These are phyloP conservation scores for Cladosporium sp. DNA, from an alignment of 2,329 filamentous ascomycete genomes.

Conservation along the genomic window DNA sequence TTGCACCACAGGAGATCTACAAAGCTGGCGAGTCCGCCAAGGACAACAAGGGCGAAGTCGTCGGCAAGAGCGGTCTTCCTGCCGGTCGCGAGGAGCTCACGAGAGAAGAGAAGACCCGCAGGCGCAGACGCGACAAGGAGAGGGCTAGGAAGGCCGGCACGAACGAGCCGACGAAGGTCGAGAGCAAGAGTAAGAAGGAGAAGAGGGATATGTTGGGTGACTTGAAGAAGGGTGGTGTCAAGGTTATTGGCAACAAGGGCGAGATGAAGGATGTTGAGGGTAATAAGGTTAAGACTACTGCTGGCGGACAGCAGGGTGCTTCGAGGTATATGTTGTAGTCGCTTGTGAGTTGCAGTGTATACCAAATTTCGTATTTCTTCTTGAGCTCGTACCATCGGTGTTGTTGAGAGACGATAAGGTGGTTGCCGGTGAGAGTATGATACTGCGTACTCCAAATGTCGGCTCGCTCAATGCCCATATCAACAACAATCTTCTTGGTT, in stretches of 20 bases:
- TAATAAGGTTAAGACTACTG: slow-evolving; percentile 54
- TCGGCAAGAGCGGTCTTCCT: slow-evolving; percentile 69
- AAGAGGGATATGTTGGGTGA: slow-evolving; percentile 59
- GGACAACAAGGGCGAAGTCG: slow-evolving; percentile 63
- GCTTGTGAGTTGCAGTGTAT: background rate
- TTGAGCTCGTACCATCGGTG: background rate
- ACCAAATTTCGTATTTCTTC: background rate
- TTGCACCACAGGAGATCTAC: slow-evolving; percentile 95
- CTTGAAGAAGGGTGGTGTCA: slow-evolving; percentile 80
- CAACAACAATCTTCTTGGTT: background rate
- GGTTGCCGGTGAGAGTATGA: too few relatives aligned
- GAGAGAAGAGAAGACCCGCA: slow-evolving; percentile 75
- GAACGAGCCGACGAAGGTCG: slow-evolving; percentile 38
- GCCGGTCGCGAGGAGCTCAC: slow-evolving; percentile 81
- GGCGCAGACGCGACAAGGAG: slow-evolving; percentile 71
- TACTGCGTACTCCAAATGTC: too few relatives aligned
- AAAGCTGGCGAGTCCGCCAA: slow-evolving; percentile 62
- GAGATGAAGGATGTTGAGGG: slow-evolving; percentile 80
- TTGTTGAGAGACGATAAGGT: too few relatives aligned
- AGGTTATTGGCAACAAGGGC: slow-evolving; percentile 86
- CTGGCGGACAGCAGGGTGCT: slow-evolving; percentile 24
- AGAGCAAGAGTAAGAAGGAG: slow-evolving; percentile 56
- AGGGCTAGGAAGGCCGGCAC: slow-evolving; percentile 66
- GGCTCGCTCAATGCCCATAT: background rate
- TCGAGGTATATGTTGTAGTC: slow-evolving; percentile 29